Base-by-base conservation (phyloP, 352 stramenopile species). In the Lagenidium sp. region DNA sequence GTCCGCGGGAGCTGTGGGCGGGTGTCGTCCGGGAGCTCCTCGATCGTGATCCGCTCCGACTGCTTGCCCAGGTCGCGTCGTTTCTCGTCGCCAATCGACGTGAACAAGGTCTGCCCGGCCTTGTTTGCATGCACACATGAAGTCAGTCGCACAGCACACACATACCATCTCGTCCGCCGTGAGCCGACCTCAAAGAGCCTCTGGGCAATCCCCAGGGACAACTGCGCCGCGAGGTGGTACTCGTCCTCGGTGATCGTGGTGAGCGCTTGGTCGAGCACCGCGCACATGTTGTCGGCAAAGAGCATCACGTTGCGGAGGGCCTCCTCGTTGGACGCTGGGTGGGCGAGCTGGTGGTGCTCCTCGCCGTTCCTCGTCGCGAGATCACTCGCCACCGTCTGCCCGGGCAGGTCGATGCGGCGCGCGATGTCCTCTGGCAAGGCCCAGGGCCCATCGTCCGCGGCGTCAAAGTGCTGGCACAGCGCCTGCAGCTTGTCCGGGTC, bases 191-290 rank as follows among this genome's bases (percentile, higher is more conserved):
- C 61, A 10, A 91, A 53, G 16, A 88, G 47, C 29, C 78, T 82
- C 55, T 88, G 70, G 18, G 79, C 68, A 35, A 91, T 74, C n/a
- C 60, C 63, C 7, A 91, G 60, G 39, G 73, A 87, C 13, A 91
- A 53, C 46, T 88, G 79, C 1, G 73, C 66, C 7, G 75, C 75
- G 6, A 91, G 35, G 7, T 61, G 44, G 21, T 87, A 58, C 47
- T 91, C 79, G 40, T 85, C 74, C 45, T 82, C 57, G 3, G 70
- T 75, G 49, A 91, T 87, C 24, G 76, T 87, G 36, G 60, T 70
- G 16, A 91, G 47, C 21, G 79, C 75, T 21, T 84, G 65, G 41
- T 88, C 71, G 63, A 91, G 73, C 12, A 75, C 78, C 5, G 45
- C 54, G 49, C 79, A 91, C 68, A 91, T 85, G 35, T 58, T 81